Evolutionary conservation across 2,329 filamentous ascomycete genomes (phyloP), one percentile per base, ranked within the genome.

Genomic region (Thermomyces lanuginosus): DNA sequence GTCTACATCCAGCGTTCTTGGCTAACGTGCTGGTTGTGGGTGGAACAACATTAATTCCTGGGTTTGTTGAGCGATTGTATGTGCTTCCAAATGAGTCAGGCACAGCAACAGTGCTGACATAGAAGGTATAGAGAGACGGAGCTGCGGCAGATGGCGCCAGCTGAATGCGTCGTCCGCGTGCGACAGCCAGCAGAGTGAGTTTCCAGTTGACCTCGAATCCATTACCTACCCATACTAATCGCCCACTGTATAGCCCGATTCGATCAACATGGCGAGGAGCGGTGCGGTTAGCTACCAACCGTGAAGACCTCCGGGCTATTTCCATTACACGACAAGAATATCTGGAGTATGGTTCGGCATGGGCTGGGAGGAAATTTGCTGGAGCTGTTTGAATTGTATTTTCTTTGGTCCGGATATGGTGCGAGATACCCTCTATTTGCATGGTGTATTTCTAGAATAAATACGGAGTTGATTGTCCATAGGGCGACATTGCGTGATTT

Each of bases 1-100:
- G 79, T 0, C 56, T 95, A 5, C 84, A 82, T 68, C 78, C 83
- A 1, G 75, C 74, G 0, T 66, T 93, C 38, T 55, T 95, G 24
- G 76, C 81, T 19, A 98, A 95, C 39, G 69, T 95, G 3, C 57
- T 93, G 2, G 75, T 92, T 0, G 80, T 93, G 0, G 89, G 89
- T 2, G 89, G 89, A 3, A 92, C 81, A 45, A 67, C 77, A 0
- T 61, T 76, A 10, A 72, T 93, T 14, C 66, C 75, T 1, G 84
- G 84, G 0, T 86, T 98, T 37, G 67, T 83, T 36, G 70, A 81
- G 44, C 68, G 89, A 30, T 49, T 98, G 39, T 74, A 55, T 37
- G 58, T 43, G 9, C 10, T 26, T 11, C 3, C 6, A 13, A 6
- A 20, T 20, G 18, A 10, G 8, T n/a, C 13, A 3, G 8, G 2